Percentiles rank a stretch among this genome's conserved stretches.
These are phyloP conservation scores for Megacollybia platyphylla DNA, from an alignment of 1,284 basidiomycete genomes.

Conservation along the genomic window DNA sequence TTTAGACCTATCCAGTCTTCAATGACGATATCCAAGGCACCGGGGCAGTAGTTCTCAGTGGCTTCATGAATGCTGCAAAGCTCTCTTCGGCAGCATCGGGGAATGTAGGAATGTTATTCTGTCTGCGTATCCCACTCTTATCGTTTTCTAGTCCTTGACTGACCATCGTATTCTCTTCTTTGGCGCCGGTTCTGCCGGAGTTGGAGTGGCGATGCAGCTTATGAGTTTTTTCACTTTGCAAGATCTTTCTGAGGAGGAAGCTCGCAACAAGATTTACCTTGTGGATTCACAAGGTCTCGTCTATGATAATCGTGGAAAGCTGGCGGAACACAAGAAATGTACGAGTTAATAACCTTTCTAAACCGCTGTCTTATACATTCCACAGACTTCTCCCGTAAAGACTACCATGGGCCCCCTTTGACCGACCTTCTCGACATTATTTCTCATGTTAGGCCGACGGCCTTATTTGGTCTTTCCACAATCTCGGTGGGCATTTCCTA, in stretches of 20 bases:
- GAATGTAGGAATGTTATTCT: slow-evolving; percentile 4
- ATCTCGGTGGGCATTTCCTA: slow-evolving; percentile 20
- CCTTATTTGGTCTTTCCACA: slow-evolving; percentile 72
- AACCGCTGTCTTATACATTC: neutral
- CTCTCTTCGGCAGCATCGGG: slow-evolving; percentile 65
- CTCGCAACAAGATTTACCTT: slow-evolving; percentile 70
- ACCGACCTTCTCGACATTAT: slow-evolving; percentile 50
- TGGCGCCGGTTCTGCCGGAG: slow-evolving; percentile 80
- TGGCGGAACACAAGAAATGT: slow-evolving; percentile 81
- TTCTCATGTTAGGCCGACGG: slow-evolving; percentile 71
- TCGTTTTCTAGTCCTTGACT: slow-evolving; percentile 29
- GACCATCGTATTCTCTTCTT: slow-evolving; percentile 88
- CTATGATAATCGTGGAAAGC: slow-evolving; percentile 53
- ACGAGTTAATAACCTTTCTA: slow-evolving; percentile 10
- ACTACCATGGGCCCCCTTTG: slow-evolving; percentile 31
- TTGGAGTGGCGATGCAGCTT: slow-evolving; percentile 84
- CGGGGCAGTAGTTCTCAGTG: slow-evolving; percentile 84
- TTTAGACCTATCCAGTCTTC: slow-evolving; percentile 49
- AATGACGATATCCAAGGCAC: slow-evolving; percentile 91
- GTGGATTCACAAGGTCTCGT: slow-evolving; percentile 84
- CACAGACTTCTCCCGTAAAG: neutral
- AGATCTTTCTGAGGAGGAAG: slow-evolving; percentile 69
- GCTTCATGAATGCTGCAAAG: slow-evolving; percentile 82
- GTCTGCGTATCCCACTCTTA: too few species aligned
- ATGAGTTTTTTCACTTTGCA: slow-evolving; percentile 80